Evolutionary conservation across 257 asterid species (phyloP).

Genomic region (Capsicum chinense): DNA sequence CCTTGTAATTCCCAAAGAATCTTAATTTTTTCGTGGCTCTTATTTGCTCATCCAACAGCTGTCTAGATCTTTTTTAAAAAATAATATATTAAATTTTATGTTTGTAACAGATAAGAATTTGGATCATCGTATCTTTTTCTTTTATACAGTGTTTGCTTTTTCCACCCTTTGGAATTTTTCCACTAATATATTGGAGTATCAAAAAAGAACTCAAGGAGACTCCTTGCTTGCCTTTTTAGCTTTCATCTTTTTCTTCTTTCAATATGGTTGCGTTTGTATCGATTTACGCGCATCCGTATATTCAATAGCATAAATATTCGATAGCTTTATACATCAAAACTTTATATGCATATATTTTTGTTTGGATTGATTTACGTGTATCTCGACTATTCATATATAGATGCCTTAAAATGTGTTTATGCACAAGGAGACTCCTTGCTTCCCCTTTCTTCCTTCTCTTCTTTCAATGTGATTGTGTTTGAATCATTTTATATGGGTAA

Average conservation of each 20-base stretch:
- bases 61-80: background rate
- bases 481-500: background rate
- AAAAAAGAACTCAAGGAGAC: background rate
- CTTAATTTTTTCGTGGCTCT: constrained; percentile 49
- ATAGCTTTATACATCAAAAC: too few relatives aligned
- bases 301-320: too few relatives aligned
- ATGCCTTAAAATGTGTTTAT: too few relatives aligned
- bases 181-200: constrained; percentile 3
- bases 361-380: too few relatives aligned
- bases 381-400: too few relatives aligned
- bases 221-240: background rate
- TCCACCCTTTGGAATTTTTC: background rate
- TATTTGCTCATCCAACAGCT: constrained; percentile 40
- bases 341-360: too few relatives aligned
- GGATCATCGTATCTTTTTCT: constrained; percentile 45
- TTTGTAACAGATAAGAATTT: constrained; percentile 43
- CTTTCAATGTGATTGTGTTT: background rate
- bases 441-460: too few relatives aligned
- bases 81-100: background rate
- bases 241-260: too few relatives aligned
- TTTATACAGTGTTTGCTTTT: constrained; percentile 31
- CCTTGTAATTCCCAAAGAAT: constrained; percentile 32
- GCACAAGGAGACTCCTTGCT: background rate
- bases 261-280: background rate
- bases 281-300: background rate